Base-by-base conservation (phyloP, 108 stramenopile species). In the Seminavis robusta region DNA sequence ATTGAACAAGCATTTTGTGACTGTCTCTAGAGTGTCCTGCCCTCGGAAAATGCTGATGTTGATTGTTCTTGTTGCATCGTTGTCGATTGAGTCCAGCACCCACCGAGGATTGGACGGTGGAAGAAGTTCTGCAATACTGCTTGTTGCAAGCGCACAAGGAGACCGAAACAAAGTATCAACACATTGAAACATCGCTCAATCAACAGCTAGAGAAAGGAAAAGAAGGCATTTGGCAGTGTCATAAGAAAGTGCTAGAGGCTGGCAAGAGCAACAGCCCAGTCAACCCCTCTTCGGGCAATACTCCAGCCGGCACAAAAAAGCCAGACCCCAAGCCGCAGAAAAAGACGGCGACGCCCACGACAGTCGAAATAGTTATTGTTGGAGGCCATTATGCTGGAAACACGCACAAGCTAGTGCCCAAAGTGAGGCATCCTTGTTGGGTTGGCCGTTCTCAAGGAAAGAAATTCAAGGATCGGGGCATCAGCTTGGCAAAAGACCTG, bases 361-460 rank as follows among this genome's bases (percentile, higher is more conserved):
- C 31, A 39, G n/a, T 81, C 37, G 47, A 52, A 19, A 48, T 92
- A 1, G 69, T 69, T n/a, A 60, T 88, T 20, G 39, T 79, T 0
- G 34, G 36, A 0, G 90, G 90, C 23, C 72, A 80, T 17, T 77
- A 92, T 51, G 42, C 48, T 5, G 64, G 69, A 39, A 21, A 69
- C n/a, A 67, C 53, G 17, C 75, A 60, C 39, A 31, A 41, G 3
- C 31, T 92, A 0, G 52, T 68, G 7, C 84, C 83, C 15, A 60
- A 56, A 57, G 55, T 52, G 5, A 52, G 63, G 0, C 53, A 50
- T n/a, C 71, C 71, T 36, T 70, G 74, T 27, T 68, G 63, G 47
- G 47, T 93, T 24, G 91, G 91, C 25, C 69, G 91, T 37, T 83
- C 81, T 23, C 69, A 76, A 38, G 85, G 84, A 0, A 88, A 85